Evolutionary conservation across 2,329 filamentous ascomycete genomes (phyloP), one percentile per base, ranked within the genome.

Genomic region (Exophiala sp.): DNA sequence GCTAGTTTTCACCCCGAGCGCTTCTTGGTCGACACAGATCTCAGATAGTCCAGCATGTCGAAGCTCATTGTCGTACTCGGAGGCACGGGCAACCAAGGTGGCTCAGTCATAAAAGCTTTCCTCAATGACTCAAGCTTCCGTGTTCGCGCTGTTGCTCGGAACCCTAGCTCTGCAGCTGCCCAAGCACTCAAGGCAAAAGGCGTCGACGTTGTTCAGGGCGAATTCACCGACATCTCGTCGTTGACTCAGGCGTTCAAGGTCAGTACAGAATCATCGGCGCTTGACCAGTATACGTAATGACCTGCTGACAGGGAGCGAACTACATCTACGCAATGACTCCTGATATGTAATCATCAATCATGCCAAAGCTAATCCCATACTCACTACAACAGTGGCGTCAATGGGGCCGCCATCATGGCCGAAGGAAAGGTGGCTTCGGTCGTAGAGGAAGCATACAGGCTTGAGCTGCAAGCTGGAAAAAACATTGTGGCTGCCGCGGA

Each of bases 401-500:
- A n/a, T n/a, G n/a, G n/a, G n/a, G n/a, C n/a, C n/a, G n/a, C n/a
- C n/a, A n/a, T n/a, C n/a, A n/a, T n/a, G n/a, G n/a, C n/a, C n/a
- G n/a, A n/a, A n/a, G n/a, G n/a, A n/a, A n/a, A n/a, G n/a, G n/a
- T n/a, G n/a, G n/a, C n/a, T n/a, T n/a, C n/a, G n/a, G n/a, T n/a
- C n/a, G n/a, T 73, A 4, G 65, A 65, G 50, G 75, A 72, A 54
- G 75, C 75, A 0, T 79, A 77, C 55, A 69, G 79, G 0, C 65
- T 75, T 2, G 81, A 84, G 65, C 64, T 73, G 6, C 68, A 69
- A 11, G 76, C 82, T 49, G 79, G 80, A 0, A 75, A 72, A 56
- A 84, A 83, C 54, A 78, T 84, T 29, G 77, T 73, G 2, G 75
- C 81, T 56, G 80, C 79, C 0, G 80, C 79, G 0, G 76, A 77